A percentile compares a stretch with the other conserved stretches of the same genome.
These are phyloP conservation scores for Diddensiella transvaalensis DNA, from an alignment of 805 yeast species.

Conservation along the genomic window DNA sequence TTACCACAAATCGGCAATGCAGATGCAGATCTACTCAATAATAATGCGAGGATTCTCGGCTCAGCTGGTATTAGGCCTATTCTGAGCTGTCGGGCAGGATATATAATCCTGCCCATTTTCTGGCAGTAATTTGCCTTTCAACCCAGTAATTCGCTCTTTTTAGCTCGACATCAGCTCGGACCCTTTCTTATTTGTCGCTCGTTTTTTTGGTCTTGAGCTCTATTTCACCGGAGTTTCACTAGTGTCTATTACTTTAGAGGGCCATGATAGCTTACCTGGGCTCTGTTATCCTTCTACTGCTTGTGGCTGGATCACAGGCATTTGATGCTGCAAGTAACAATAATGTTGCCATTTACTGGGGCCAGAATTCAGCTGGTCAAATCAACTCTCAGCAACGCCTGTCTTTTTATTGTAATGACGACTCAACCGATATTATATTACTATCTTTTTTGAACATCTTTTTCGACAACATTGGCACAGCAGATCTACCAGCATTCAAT, in stretches of 20 bases:
- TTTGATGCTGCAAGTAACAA: conserved; percentile 36
- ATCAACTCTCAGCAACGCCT: conserved; percentile 39
- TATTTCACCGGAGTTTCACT: too few relatives aligned
- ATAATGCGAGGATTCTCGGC: too few relatives aligned
- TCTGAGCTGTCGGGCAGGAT: background rate
- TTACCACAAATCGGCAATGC: background rate
- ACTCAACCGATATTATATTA: conserved; percentile 62
- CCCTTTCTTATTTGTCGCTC: too few relatives aligned
- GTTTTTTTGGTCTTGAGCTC: too few relatives aligned
- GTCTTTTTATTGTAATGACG: conserved; percentile 59
- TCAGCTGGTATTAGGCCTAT: too few relatives aligned
- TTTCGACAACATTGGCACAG: conserved; percentile 36
- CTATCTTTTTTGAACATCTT: conserved; percentile 63
- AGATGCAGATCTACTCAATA: background rate
- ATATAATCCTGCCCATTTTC: background rate
- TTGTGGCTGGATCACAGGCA: background rate
- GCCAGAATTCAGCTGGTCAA: conserved; percentile 70
- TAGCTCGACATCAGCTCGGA: too few relatives aligned
- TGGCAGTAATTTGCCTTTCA: too few relatives aligned
- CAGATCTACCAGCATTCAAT: conserved; percentile 41
- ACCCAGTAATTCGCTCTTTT: too few relatives aligned
- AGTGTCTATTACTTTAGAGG: too few relatives aligned
- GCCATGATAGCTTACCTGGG: background rate
- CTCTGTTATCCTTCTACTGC: background rate
- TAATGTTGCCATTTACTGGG: conserved; percentile 85